phyloP scores from a whole-genome alignment of 768 basidiomycete genomes.

The Trametopsis cervina region DNA sequence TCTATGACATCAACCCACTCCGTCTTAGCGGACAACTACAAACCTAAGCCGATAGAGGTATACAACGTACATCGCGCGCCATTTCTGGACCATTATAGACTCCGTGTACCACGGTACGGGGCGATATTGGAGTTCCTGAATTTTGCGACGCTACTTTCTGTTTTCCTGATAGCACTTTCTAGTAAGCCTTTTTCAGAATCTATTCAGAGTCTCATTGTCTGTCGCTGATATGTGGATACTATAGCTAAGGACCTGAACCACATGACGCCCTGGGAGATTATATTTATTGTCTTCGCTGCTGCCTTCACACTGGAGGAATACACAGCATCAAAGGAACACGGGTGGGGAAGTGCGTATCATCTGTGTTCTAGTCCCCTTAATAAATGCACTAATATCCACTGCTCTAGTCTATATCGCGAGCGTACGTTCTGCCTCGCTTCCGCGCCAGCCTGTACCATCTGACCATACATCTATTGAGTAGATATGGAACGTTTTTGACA shows the following conservation, averaged over 20 bases:
- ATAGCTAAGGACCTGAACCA: constrained; percentile 49
- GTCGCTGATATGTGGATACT: not conserved
- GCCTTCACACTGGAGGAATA: constrained; percentile 87
- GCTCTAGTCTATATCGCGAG: constrained; percentile 74
- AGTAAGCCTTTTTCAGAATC: constrained; percentile 38
- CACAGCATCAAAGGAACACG: constrained; percentile 79
- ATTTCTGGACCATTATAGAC: constrained; percentile 80
- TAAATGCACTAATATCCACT: not conserved
- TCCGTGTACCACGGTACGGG: constrained; percentile 79
- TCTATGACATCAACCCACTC: constrained; percentile 55
- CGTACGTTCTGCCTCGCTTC: constrained; percentile 29
- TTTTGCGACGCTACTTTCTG: constrained; percentile 57
- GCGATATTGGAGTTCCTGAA: constrained; percentile 74
- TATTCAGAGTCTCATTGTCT: constrained; percentile 2
- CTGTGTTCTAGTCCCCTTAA: too few relatives aligned
- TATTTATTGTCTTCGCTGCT: constrained; percentile 68
- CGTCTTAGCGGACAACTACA: constrained; percentile 88
- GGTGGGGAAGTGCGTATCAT: constrained; percentile 67
- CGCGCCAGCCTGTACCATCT: too few relatives aligned
- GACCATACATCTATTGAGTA: constrained; percentile 24
- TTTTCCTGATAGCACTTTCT: constrained; percentile 69
- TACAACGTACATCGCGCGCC: constrained; percentile 63
- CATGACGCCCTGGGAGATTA: constrained; percentile 55
- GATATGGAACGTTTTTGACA: constrained; percentile 92
- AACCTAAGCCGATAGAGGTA: constrained; percentile 62